Evolutionary conservation across 306 rosid species (phyloP).

Genomic region (Cucurbita pepo): DNA sequence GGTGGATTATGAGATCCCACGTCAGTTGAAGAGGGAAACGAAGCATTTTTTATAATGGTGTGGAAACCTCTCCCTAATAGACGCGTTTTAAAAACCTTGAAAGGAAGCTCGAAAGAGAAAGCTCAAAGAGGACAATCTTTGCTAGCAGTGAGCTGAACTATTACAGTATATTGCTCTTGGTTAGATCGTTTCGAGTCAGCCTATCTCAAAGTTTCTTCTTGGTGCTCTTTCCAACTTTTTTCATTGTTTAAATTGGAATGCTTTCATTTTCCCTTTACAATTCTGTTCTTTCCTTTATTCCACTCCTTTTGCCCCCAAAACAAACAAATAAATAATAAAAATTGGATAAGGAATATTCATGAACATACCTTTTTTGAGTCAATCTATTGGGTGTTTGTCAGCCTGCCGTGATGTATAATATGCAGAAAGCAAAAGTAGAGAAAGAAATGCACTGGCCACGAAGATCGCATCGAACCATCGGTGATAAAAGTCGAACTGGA

Average conservation of each 20-base stretch:
- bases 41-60: no score
- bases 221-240: neutral
- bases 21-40: no score
- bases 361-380: neutral
- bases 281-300: no score
- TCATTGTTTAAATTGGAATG: neutral
- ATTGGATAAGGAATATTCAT: neutral
- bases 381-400: conserved; percentile 97
- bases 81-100: no score
- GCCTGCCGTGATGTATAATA: conserved; percentile 91
- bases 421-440: conserved; percentile 84
- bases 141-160: no score
- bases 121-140: no score
- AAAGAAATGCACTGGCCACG: conserved; percentile 97
- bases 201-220: neutral
- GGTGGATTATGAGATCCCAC: no score
- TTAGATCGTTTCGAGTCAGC: neutral
- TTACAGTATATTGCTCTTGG: neutral
- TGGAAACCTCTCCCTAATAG: no score
- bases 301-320: neutral
- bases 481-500: conserved; percentile 94
- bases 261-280: neutral
- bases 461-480: conserved; percentile 98
- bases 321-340: no score
- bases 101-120: no score